Conservation (phyloP, 345 rosid genomes). For the Hirschfeldia incana region DNA sequence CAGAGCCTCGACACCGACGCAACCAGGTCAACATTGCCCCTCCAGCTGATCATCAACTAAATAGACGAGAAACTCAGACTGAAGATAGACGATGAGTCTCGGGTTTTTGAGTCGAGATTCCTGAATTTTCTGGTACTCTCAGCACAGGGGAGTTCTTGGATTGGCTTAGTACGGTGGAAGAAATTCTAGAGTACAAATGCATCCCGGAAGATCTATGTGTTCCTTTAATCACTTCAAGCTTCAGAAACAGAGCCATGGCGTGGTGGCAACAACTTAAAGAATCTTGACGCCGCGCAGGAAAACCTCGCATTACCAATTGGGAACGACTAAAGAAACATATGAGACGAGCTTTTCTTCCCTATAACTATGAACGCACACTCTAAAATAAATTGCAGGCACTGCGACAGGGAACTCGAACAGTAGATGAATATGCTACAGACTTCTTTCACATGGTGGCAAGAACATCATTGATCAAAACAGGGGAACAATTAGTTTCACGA, state of each 20-base stretch:
- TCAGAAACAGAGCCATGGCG: not conserved
- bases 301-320: too few relatives aligned
- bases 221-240: not conserved
- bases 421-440: too few relatives aligned
- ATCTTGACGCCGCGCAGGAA: not conserved
- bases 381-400: too few relatives aligned
- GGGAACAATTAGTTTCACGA: too few relatives aligned
- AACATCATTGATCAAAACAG: too few relatives aligned
- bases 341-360: too few relatives aligned
- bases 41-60: not conserved
- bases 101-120: not conserved
- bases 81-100: not conserved
- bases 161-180: not conserved
- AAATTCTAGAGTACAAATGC: not conserved
- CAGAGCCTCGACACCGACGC: not conserved
- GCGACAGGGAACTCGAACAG: too few relatives aligned
- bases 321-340: too few relatives aligned
- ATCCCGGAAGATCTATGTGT: not conserved
- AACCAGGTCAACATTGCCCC: not conserved
- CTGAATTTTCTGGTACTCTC: not conserved
- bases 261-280: not conserved
- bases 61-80: not conserved
- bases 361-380: too few relatives aligned
- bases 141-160: not conserved
- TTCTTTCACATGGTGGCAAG: too few relatives aligned